Conservation (phyloP, 345 rosid genomes). For the Syzygium grande region DNA sequence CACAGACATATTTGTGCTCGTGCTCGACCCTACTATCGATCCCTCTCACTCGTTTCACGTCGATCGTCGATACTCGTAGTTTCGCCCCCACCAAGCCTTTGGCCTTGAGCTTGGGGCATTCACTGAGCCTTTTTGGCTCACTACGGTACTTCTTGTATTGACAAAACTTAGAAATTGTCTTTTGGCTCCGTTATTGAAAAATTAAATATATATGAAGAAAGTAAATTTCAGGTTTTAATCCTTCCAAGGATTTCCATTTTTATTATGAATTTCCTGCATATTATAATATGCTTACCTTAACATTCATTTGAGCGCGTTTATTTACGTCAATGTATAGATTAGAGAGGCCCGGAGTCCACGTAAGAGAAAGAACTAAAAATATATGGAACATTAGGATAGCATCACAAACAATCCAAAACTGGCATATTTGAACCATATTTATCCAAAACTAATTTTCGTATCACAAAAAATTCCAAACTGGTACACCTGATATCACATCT, state of each 20-base stretch:
- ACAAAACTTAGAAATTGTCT: background rate
- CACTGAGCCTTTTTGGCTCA: background rate
- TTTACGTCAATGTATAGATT: too few relatives aligned
- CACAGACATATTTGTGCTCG: background rate
- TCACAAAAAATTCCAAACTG: too few relatives aligned
- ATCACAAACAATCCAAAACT: too few relatives aligned
- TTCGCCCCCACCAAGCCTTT: background rate
- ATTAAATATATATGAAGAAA: background rate
- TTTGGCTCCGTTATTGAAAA: background rate
- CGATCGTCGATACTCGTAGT: fast-evolving
- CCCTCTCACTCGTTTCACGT: background rate
- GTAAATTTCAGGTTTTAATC: background rate
- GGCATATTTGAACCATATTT: too few relatives aligned
- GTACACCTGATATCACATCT: too few relatives aligned
- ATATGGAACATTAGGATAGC: too few relatives aligned
- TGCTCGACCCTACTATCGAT: background rate
- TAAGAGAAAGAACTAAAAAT: too few relatives aligned
- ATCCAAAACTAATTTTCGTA: too few relatives aligned
- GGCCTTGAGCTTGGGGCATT: background rate
- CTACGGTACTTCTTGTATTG: background rate
- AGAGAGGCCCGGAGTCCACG: too few relatives aligned
- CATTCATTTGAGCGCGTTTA: too few relatives aligned
- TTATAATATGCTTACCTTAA: too few relatives aligned
- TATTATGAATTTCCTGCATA: too few relatives aligned
- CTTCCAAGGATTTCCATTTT: background rate